Evolutionary conservation across 164 flowering plant species (phyloP).

Genomic region (Chloranthus sessilifolius): DNA sequence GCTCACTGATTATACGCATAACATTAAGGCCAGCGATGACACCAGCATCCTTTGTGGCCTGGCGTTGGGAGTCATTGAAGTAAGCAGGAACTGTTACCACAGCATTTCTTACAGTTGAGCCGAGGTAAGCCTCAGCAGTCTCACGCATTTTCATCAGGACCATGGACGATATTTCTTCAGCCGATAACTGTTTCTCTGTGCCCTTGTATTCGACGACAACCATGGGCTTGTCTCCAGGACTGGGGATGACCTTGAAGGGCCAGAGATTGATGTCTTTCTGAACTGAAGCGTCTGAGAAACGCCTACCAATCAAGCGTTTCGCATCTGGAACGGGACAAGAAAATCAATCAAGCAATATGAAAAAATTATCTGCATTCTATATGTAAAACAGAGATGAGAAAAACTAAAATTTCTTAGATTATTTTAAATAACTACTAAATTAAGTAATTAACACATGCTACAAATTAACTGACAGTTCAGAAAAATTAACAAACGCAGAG

Average conservation of each 20-base stretch:
- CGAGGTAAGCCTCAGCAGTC: constrained; percentile 44
- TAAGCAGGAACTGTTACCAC: constrained; percentile 36
- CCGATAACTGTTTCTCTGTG: constrained; percentile 26
- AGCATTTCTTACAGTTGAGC: constrained; percentile 26
- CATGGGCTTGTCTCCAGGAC: constrained; percentile 35
- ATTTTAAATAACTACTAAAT: too few relatives aligned
- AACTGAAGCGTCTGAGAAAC: constrained; percentile 30
- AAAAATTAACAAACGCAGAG: too few relatives aligned
- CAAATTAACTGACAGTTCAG: too few relatives aligned
- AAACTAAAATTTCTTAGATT: too few relatives aligned
- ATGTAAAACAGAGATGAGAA: too few relatives aligned
- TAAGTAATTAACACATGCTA: too few relatives aligned
- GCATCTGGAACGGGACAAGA: constrained; percentile 46
- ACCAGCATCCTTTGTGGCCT: constrained; percentile 44
- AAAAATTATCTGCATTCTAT: too few relatives aligned
- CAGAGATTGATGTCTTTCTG: constrained; percentile 38
- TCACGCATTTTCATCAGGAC: constrained; percentile 42
- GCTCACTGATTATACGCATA: constrained; percentile 37
- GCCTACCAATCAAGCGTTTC: constrained; percentile 47
- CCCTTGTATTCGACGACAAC: constrained; percentile 24
- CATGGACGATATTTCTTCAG: constrained; percentile 36
- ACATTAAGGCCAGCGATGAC: constrained; percentile 38
- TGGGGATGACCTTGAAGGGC: constrained; percentile 33
- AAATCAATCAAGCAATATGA: too few relatives aligned
- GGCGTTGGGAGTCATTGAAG: constrained; percentile 36